Conservation (phyloP, 2,329 filamentous ascomycete species). For the Penicillium hesseltinei region DNA sequence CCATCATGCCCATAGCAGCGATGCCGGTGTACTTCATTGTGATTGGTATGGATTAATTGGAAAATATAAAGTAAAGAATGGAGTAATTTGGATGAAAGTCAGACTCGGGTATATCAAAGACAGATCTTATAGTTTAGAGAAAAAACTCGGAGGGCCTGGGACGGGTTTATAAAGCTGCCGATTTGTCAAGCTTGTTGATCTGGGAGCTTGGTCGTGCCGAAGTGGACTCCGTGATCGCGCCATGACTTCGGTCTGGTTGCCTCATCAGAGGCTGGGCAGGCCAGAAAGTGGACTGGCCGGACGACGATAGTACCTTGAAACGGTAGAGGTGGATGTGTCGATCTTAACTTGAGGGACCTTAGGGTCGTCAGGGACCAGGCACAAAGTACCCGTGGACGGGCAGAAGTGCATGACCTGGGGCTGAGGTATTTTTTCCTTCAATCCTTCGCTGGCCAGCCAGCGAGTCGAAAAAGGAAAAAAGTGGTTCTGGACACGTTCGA, state of each 20-base stretch:
- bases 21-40: conserved; percentile 22
- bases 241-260: conserved; percentile 16
- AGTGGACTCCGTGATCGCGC: conserved; percentile 17
- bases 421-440: conserved; percentile 10
- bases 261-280: conserved; percentile 4
- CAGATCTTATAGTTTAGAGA: background rate
- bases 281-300: background rate
- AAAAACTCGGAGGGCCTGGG: background rate
- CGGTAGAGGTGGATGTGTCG: conserved; percentile 5
- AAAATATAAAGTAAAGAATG: background rate
- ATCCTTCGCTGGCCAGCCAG: conserved; percentile 8
- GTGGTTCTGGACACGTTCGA: conserved; percentile 1
- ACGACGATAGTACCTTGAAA: background rate
- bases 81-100: background rate
- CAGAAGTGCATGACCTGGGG: background rate
- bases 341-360: conserved; percentile 10
- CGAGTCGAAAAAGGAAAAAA: background rate
- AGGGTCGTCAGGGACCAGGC: conserved; percentile 1
- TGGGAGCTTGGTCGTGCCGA: conserved; percentile 3
- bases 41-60: background rate
- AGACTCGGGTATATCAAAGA: background rate
- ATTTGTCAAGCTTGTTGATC: background rate
- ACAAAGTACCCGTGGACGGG: background rate
- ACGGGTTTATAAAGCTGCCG: conserved; percentile 16
- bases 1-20: conserved; percentile 22